phyloP scores from a whole-genome alignment of 2,329 filamentous ascomycete genomes.

The Aspergillus udagawae region DNA sequence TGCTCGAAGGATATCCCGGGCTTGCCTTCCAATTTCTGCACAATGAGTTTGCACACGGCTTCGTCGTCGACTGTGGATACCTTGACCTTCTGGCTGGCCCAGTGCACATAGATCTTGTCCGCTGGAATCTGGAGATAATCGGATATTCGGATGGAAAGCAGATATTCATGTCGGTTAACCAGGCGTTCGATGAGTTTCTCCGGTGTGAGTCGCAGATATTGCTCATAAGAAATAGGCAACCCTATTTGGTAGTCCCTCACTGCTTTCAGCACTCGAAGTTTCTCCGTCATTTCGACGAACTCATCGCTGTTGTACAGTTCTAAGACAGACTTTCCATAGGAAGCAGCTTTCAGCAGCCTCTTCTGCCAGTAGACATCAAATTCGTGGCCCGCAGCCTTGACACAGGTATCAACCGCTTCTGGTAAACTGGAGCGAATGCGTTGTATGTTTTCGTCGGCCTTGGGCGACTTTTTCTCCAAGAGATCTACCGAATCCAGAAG shows the following conservation, averaged over 20 bases:
- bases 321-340: conserved; percentile 94
- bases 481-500: conserved; percentile 88
- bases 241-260: conserved; percentile 89
- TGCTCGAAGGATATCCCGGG: conserved; percentile 92
- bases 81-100: conserved; percentile 92
- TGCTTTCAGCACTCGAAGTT: conserved; percentile 84
- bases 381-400: conserved; percentile 89
- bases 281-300: conserved; percentile 98
- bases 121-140: conserved; percentile 81
- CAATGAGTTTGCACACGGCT: conserved; percentile 77
- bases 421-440: conserved; percentile 82
- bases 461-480: conserved; percentile 88
- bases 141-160: conserved; percentile 83
- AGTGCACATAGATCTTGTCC: conserved; percentile 90
- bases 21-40: conserved; percentile 80
- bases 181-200: conserved; percentile 83
- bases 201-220: conserved; percentile 85
- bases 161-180: conserved; percentile 84
- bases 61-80: conserved; percentile 82
- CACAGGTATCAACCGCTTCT: conserved; percentile 89
- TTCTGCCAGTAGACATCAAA: conserved; percentile 92
- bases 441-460: conserved; percentile 96
- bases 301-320: conserved; percentile 98
- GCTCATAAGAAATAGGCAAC: conserved; percentile 85
- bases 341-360: conserved; percentile 89